A percentile compares a stretch with the other conserved stretches of the same genome.
phyloP scores from a whole-genome alignment of 805 yeast genomes.

The Saccharomycopsis fodiens region DNA sequence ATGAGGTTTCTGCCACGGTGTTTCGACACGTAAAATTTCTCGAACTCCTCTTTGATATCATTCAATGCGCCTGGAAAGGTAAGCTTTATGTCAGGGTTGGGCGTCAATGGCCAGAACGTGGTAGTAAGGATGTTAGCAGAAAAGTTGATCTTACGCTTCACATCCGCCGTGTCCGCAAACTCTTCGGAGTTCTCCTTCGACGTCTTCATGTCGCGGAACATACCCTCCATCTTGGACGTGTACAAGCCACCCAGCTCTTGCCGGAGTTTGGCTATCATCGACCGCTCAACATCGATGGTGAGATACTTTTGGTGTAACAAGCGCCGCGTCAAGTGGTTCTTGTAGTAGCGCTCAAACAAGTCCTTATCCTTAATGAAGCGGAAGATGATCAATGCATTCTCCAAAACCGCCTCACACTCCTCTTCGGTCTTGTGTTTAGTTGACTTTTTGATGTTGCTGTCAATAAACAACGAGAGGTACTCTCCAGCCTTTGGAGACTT shows the following conservation, averaged over 20 bases:
- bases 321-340: constrained; percentile 80
- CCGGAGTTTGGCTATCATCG: constrained; percentile 56
- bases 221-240: constrained; percentile 73
- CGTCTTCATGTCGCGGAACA: constrained; percentile 71
- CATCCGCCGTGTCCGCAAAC: constrained; percentile 27
- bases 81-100: constrained; percentile 22
- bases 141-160: constrained; percentile 33
- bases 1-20: constrained; percentile 52
- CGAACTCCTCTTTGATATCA: constrained; percentile 38
- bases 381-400: constrained; percentile 53
- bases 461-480: constrained; percentile 29
- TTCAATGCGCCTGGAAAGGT: constrained; percentile 29
- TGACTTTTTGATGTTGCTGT: constrained; percentile 46
- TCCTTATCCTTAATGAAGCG: constrained; percentile 74
- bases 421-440: constrained; percentile 37
- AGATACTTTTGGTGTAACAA: constrained; percentile 41
- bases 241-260: constrained; percentile 76
- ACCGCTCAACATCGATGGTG: constrained; percentile 53
- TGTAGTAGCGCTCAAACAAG: constrained; percentile 75
- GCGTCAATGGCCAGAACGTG: constrained; percentile 59
- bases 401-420: constrained; percentile 39
- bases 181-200: constrained; percentile 43
- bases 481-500: constrained; percentile 5
- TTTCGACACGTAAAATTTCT: constrained; percentile 40
- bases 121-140: constrained; percentile 51